Conservation (phyloP, 1,284 basidiomycete species). For the Marasmius sp. region DNA sequence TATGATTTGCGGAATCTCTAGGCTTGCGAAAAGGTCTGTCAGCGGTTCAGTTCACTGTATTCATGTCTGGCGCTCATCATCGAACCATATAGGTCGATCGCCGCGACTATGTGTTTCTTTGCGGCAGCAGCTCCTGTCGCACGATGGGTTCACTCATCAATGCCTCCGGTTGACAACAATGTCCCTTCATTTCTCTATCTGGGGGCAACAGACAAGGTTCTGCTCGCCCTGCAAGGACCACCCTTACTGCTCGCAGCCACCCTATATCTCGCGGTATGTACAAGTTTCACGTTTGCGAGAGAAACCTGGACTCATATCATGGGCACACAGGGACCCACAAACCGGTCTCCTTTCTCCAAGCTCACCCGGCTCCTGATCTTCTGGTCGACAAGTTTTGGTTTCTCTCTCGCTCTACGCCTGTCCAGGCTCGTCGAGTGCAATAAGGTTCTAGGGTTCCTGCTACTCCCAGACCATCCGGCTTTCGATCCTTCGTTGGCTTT, state of each 20-base stretch:
- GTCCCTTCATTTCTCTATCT: constrained; percentile 30
- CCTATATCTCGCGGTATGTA: background rate
- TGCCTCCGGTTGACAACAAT: constrained; percentile 21
- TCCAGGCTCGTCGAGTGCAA: constrained; percentile 53
- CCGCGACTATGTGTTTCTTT: constrained; percentile 57
- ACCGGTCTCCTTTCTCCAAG: background rate
- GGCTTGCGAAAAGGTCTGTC: constrained; percentile 54
- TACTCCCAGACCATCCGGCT: constrained; percentile 44
- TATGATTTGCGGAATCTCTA: constrained; percentile 67
- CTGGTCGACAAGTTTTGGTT: constrained; percentile 48
- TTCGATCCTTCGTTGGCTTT: constrained; percentile 56
- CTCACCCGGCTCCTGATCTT: constrained; percentile 35
- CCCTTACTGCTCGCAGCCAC: constrained; percentile 31
- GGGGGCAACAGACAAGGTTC: constrained; percentile 28
- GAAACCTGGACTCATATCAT: background rate
- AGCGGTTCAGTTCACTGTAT: background rate
- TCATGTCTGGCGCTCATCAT: background rate
- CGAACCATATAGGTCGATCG: constrained; percentile 24
- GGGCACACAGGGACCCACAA: background rate
- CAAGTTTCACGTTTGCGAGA: background rate
- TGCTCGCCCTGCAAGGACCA: constrained; percentile 37
- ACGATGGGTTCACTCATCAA: constrained; percentile 36
- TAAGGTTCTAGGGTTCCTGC: constrained; percentile 58
- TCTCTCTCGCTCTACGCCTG: constrained; percentile 56
- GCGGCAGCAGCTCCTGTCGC: constrained; percentile 47